Conservation (phyloP, 768 basidiomycete genomes). For the Trametes cingulata region DNA sequence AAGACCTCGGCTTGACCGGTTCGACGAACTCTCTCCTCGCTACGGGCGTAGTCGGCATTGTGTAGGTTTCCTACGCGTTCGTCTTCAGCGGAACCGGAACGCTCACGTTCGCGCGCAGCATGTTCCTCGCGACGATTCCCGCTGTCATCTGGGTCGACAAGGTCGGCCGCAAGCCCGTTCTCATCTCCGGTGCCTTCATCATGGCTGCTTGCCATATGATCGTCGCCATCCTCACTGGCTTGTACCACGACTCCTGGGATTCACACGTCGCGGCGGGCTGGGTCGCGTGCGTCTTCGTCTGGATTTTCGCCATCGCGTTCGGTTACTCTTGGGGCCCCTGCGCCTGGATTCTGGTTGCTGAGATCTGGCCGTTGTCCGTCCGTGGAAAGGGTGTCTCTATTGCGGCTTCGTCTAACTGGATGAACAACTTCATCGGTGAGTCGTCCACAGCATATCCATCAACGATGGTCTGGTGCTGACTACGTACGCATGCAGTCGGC, state of each 20-base stretch:
- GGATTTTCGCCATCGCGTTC: slow-evolving; percentile 74
- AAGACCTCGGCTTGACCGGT: slow-evolving; percentile 57
- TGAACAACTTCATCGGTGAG: slow-evolving; percentile 77
- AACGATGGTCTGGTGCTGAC: too few species aligned
- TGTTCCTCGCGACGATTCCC: slow-evolving; percentile 78
- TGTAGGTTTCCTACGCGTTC: slow-evolving; percentile 43
- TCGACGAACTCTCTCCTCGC: slow-evolving; percentile 59
- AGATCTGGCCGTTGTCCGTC: slow-evolving; percentile 72
- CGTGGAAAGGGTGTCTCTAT: slow-evolving; percentile 78
- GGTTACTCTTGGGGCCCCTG: slow-evolving; percentile 82
- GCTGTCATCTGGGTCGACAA: slow-evolving; percentile 83
- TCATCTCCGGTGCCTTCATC: slow-evolving; percentile 71
- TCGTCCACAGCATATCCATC: too few species aligned
- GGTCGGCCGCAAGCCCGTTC: slow-evolving; percentile 70
- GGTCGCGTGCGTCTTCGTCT: slow-evolving; percentile 69
- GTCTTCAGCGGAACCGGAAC: too few species aligned
- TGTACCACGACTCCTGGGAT: slow-evolving; percentile 58
- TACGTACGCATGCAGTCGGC: slow-evolving; percentile 51
- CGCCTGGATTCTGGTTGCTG: slow-evolving; percentile 76
- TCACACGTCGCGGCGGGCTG: slow-evolving; percentile 59
- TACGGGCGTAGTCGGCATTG: slow-evolving; percentile 78
- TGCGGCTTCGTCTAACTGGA: slow-evolving; percentile 77
- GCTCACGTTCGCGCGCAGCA: slow-evolving; percentile 37
- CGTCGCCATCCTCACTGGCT: slow-evolving; percentile 62
- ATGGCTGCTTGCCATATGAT: slow-evolving; percentile 74